Conservation (phyloP, 257 asterid genomes). For the Solanum pennellii region DNA sequence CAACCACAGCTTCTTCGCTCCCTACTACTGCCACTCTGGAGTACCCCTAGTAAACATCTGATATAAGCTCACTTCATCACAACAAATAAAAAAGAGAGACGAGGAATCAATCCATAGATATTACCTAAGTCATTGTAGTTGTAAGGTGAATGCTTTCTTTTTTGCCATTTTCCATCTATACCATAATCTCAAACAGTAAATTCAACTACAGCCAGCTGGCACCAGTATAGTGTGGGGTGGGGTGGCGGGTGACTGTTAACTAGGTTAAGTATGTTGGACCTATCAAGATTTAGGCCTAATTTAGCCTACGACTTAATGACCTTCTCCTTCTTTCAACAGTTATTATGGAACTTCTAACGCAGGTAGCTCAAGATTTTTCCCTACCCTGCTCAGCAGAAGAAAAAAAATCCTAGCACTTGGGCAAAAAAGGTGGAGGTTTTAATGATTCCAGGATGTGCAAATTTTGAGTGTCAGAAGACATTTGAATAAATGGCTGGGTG, state of each 20-base stretch:
- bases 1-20: not conserved
- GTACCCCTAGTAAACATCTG: not conserved
- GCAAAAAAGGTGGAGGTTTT: not conserved
- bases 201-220: not conserved
- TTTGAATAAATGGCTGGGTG: not conserved
- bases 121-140: not conserved
- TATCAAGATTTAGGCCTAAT: not conserved
- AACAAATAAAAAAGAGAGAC: not conserved
- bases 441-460: not conserved
- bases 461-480: not conserved
- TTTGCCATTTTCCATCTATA: not conserved
- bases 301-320: not conserved
- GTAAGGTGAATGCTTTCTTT: not conserved
- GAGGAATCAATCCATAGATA: not conserved
- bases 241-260: not conserved
- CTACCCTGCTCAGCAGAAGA: not conserved
- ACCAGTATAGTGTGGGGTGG: not conserved
- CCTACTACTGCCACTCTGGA: not conserved
- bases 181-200: not conserved
- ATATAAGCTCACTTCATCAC: not conserved
- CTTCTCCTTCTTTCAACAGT: not conserved
- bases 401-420: not conserved
- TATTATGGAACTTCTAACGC: not conserved
- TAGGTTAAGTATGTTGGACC: not conserved
- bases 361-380: not conserved